Percentiles rank a stretch among this genome's conserved stretches.
phyloP scores from a whole-genome alignment of 352 stramenopile species.

The Aphanomyces cochlioides region DNA sequence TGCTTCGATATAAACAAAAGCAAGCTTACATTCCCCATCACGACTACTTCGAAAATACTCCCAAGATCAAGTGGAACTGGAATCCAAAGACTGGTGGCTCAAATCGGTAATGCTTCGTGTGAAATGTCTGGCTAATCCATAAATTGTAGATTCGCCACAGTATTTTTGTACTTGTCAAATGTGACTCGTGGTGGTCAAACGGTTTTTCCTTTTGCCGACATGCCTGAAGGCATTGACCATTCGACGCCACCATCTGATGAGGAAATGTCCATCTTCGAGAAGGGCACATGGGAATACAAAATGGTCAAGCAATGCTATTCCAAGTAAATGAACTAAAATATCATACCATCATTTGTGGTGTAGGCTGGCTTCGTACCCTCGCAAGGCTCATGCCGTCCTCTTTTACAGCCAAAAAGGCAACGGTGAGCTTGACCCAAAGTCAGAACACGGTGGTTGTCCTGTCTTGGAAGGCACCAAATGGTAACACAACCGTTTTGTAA shows the following conservation, averaged over 20 bases:
- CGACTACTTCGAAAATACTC: constrained; percentile 54
- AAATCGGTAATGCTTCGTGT: constrained; percentile 23
- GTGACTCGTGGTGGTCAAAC: constrained; percentile 37
- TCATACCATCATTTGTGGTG: not conserved
- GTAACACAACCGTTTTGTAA: constrained; percentile 61
- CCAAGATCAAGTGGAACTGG: constrained; percentile 35
- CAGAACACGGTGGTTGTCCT: constrained; percentile 26
- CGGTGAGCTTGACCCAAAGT: constrained; percentile 28
- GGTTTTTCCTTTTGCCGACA: constrained; percentile 35
- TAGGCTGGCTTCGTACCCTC: constrained; percentile 32
- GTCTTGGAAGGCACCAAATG: constrained; percentile 30
- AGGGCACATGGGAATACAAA: constrained; percentile 28
- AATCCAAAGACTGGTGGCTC: constrained; percentile 36
- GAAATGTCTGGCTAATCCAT: not conserved
- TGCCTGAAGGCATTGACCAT: constrained; percentile 27
- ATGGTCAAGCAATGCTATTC: constrained; percentile 29
- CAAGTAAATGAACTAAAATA: constrained; percentile 28
- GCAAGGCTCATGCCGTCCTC: constrained; percentile 67
- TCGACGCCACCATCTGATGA: constrained; percentile 9
- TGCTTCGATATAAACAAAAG: constrained; percentile 75
- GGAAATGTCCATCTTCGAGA: constrained; percentile 26
- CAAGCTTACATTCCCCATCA: constrained; percentile 76
- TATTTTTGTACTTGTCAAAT: constrained; percentile 34
- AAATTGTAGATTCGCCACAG: constrained; percentile 29
- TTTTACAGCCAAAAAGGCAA: constrained; percentile 82